These are phyloP conservation scores for Diaporthe sp. DNA, from an alignment of 2,329 filamentous ascomycete genomes.

Conservation along the genomic window DNA sequence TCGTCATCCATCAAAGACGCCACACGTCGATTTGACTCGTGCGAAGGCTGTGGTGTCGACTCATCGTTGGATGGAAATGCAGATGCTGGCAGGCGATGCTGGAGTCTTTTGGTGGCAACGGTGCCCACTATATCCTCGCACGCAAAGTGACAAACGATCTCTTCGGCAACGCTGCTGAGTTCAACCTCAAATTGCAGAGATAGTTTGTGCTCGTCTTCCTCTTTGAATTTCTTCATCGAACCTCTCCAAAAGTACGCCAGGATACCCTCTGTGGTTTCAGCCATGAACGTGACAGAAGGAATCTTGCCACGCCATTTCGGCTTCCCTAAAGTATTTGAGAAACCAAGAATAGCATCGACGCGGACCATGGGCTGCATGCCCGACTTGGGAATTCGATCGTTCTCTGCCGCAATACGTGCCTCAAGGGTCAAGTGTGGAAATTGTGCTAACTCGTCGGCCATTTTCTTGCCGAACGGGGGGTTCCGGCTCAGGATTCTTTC, in stretches of 20 bases:
- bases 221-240: constrained; percentile 73
- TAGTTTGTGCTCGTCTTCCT: constrained; percentile 57
- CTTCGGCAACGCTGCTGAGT: constrained; percentile 63
- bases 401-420: constrained; percentile 26
- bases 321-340: constrained; percentile 72
- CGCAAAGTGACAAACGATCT: constrained; percentile 76
- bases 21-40: constrained; percentile 6
- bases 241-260: constrained; percentile 75
- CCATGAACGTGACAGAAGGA: constrained; percentile 79
- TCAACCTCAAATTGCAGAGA: constrained; percentile 69
- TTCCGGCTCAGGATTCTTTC: constrained; percentile 82
- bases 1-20: constrained; percentile 44
- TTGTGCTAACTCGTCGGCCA: constrained; percentile 70
- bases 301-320: constrained; percentile 71
- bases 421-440: constrained; percentile 72
- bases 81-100: constrained; percentile 37
- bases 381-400: neutral
- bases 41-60: neutral
- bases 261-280: constrained; percentile 75
- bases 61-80: constrained; percentile 28
- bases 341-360: constrained; percentile 75
- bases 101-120: constrained; percentile 45
- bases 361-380: constrained; percentile 56
- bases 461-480: constrained; percentile 81
- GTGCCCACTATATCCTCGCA: constrained; percentile 87